phyloP scores from a whole-genome alignment of 192 early-diverging fungal genomes.

The Geosiphon pyriformis region DNA sequence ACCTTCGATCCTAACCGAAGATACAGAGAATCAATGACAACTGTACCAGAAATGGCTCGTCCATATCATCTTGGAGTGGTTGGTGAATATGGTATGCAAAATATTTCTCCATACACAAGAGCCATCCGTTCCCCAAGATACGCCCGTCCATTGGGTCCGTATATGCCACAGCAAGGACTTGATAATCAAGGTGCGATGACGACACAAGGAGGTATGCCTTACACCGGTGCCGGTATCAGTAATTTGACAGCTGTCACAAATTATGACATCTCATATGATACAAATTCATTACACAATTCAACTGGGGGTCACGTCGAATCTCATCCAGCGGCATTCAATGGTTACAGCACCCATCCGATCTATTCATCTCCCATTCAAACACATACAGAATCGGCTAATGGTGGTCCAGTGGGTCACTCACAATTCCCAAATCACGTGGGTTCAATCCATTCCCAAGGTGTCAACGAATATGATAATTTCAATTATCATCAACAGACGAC shows the following conservation, averaged over 20 bases:
- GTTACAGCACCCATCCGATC: constrained; percentile 15
- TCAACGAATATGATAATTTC: constrained; percentile 12
- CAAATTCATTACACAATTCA: constrained; percentile 16
- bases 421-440: neutral
- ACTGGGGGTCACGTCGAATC: constrained; percentile 13
- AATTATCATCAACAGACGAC: constrained; percentile 2
- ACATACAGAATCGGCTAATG: constrained; percentile 4
- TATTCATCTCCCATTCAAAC: constrained; percentile 20
- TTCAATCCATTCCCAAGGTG: neutral
- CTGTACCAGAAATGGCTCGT: constrained; percentile 17
- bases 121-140: neutral
- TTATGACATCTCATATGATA: constrained; percentile 14
- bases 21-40: constrained; percentile 18
- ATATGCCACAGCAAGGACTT: constrained; percentile 15
- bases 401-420: constrained; percentile 6
- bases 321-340: constrained; percentile 5
- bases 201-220: constrained; percentile 18
- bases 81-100: constrained; percentile 1
- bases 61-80: constrained; percentile 10
- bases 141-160: constrained; percentile 7
- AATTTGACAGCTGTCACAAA: constrained; percentile 17
- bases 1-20: neutral
- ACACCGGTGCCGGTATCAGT: constrained; percentile 23
- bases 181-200: constrained; percentile 1
- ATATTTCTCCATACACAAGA: neutral